A percentile compares a stretch with the other conserved stretches of the same genome.
Evolutionary conservation across 1,284 basidiomycete genomes (phyloP).

Genomic region (Trichosporon faecale): DNA sequence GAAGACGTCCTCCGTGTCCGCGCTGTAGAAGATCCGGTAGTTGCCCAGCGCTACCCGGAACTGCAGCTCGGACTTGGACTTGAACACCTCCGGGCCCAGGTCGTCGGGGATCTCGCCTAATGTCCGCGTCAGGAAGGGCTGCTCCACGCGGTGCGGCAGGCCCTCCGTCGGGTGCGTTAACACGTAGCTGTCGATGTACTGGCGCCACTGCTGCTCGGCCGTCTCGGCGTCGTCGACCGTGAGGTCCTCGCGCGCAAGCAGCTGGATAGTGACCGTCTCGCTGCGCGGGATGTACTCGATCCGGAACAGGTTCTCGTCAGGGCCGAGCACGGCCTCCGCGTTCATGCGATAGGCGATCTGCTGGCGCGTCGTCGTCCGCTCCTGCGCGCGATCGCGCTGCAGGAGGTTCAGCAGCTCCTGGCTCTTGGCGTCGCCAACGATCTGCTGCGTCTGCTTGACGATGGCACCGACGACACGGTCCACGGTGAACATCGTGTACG

Average conservation of each 20-base stretch:
- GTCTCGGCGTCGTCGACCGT: conserved; percentile 81
- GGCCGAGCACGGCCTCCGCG: conserved; percentile 76
- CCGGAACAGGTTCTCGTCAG: conserved; percentile 87
- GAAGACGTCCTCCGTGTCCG: conserved; percentile 50
- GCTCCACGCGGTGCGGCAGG: conserved; percentile 57
- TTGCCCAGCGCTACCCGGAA: conserved; percentile 59
- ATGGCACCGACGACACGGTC: conserved; percentile 86
- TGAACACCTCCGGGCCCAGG: conserved; percentile 24
- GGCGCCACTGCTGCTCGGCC: conserved; percentile 76
- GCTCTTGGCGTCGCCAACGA: conserved; percentile 74
- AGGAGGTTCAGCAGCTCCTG: conserved; percentile 79
- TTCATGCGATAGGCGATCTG: conserved; percentile 78
- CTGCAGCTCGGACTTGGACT: conserved; percentile 57
- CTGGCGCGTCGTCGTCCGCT: conserved; percentile 69
- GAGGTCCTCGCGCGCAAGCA: conserved; percentile 85
- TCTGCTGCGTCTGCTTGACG: conserved; percentile 79
- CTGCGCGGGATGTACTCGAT: conserved; percentile 78
- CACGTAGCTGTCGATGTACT: conserved; percentile 84
- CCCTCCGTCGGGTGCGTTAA: conserved; percentile 58
- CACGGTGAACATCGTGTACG: conserved; percentile 88
- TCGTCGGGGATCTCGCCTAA: conserved; percentile 26
- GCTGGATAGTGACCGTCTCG: conserved; percentile 73
- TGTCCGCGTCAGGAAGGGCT: conserved; percentile 67
- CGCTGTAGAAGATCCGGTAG: conserved; percentile 73
- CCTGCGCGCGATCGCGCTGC: conserved; percentile 64